Evolutionary conservation across 305 asterid genomes (phyloP), one percentile per base, ranked within the genome.

Genomic region (Withania somnifera): DNA sequence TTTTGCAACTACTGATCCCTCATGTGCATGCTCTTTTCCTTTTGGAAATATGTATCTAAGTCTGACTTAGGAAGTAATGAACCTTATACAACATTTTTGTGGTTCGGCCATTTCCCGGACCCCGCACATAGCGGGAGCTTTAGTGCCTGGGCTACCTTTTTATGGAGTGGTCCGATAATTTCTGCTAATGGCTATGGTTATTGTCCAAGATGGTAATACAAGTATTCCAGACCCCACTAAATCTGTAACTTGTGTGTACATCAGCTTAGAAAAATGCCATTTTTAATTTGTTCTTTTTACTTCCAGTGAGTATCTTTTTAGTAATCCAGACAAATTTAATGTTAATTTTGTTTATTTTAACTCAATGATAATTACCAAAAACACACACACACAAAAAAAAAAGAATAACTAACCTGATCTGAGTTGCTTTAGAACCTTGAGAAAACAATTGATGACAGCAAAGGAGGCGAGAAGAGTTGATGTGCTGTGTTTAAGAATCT

Each of bases 401-500:
- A 6, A 42, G 45, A 45, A n/a, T n/a, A n/a, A 36, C 79, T 75
- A 50, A 75, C 61, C 80, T 28, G 54, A 53, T 77, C 51, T 22
- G n/a, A 52, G 32, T 80, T 22, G 69, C 40, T 69, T 54, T 92
- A 95, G 98, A 67, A 88, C 93, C 66, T 92, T 97, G 97, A 90
- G 94, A 86, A 95, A 95, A 87, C 98, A 95, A 83, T 83, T 95
- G 77, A 81, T 89, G n/a, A 92, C 88, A 78, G 98, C 98, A 26
- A 90, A 85, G 84, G 97, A 92, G 79, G 95, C 98, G 13, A 93
- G 98, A 80, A 89, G 97, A 82, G 97, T 95, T 24, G 98, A 93
- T 86, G 90, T 88, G 73, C 82, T 95, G 60, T 89, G 98, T 91
- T 91, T 89, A 79, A 85, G 98, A 86, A 90, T 95, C 85, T 91